Evolutionary conservation across 805 yeast species (phyloP).

Genomic region (Candida palmyrensis): DNA sequence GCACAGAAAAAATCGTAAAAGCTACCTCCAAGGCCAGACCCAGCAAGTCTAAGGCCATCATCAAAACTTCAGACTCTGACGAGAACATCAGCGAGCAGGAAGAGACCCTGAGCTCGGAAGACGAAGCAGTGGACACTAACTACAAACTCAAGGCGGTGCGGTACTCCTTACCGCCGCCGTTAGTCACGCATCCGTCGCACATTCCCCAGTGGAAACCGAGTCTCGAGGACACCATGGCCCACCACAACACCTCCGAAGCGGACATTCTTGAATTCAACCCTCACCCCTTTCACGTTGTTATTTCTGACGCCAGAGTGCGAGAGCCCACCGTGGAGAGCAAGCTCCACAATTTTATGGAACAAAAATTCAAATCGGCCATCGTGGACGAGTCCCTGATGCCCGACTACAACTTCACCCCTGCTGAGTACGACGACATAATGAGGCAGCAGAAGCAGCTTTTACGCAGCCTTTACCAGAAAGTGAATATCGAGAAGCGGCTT

Average conservation of each 20-base stretch:
- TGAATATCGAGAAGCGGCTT: slow-evolving; percentile 28
- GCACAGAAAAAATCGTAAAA: neutral
- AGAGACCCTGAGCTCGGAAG: neutral
- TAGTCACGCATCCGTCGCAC: slow-evolving; percentile 41
- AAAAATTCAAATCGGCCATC: slow-evolving; percentile 29
- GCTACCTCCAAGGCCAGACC: neutral
- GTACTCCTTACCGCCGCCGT: slow-evolving; percentile 28
- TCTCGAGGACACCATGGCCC: slow-evolving; percentile 5
- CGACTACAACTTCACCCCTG: slow-evolving; percentile 31
- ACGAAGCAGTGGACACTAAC: slow-evolving; percentile 8
- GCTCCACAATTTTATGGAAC: slow-evolving; percentile 21
- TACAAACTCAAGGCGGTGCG: slow-evolving; percentile 24
- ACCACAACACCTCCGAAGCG: slow-evolving; percentile 2
- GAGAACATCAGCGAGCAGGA: too few relatives aligned
- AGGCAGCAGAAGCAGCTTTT: slow-evolving; percentile 46
- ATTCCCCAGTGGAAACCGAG: slow-evolving; percentile 38
- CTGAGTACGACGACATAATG: slow-evolving; percentile 59
- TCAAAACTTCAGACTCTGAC: too few relatives aligned
- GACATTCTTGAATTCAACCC: slow-evolving; percentile 24
- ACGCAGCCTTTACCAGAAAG: slow-evolving; percentile 41
- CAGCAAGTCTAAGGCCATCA: neutral
- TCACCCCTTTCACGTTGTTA: slow-evolving; percentile 19
- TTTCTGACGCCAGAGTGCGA: slow-evolving; percentile 9
- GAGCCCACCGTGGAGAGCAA: slow-evolving; percentile 23
- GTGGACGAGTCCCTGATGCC: slow-evolving; percentile 29